Base-by-base conservation (phyloP, 768 basidiomycete genomes). In the Collybia mongolica region DNA sequence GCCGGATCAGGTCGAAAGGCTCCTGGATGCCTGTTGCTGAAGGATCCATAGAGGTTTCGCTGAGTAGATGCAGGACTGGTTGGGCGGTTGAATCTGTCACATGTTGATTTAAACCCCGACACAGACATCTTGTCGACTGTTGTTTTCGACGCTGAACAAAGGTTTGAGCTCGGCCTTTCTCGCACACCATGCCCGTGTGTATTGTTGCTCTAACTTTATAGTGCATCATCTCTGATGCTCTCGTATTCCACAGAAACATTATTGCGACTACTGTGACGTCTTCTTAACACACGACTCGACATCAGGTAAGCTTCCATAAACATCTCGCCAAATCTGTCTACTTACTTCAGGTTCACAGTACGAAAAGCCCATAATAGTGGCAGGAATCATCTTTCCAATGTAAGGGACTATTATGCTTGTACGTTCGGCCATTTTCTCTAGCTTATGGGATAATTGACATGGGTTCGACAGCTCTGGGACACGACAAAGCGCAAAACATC, bases 311-410 rank as follows among this genome's bases (percentile, higher is more conserved):
- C 65, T 49, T 53, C 32, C 26, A 53, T 24, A 42, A 9, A 5
- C 24, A 37, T 38, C 42, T 9, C 7, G 35, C 44, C 7, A n/a
- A 19, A 29, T 37, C 14, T 55, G 28, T 39, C 59, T 23, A 56
- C 56, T 52, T 49, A 49, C 39, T 55, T 41, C 52, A 40, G 41
- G 44, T 54, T 52, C 41, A 26, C 60, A 96, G 95, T 97, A 29
- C 89, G 97, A 55, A 97, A 98, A 71, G 97, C 97, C 46, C 97
- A 99, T 69, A 98, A 99, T 71, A 92, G 88, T 51, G 97, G 97
- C 57, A 81, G 96, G 51, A 99, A 99, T 71, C 97, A 99, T 65
- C 80, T 98, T 35, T 79, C 92, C 35, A 99, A 99, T 66, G 96
- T 99, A 51, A 76, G 93, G 52, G 96, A 98, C 61, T 99, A 98